These are phyloP conservation scores for Athelia sp. DNA, from an alignment of 1,284 basidiomycete genomes.

Conservation along the genomic window DNA sequence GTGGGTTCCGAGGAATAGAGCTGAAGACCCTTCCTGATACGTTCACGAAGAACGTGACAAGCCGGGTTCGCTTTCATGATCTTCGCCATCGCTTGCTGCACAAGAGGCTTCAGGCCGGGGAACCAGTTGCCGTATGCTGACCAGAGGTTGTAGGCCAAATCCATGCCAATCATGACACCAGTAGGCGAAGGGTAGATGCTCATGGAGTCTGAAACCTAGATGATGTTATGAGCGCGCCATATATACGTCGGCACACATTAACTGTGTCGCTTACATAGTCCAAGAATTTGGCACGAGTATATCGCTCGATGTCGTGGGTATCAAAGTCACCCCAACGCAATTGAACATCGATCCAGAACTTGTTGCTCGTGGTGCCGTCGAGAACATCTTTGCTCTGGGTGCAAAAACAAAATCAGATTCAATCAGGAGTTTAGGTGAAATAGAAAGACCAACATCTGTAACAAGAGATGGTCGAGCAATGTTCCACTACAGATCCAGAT, in stretches of 20 bases:
- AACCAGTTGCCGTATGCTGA: constrained; percentile 99
- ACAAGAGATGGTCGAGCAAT: constrained; percentile 94
- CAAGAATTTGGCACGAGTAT: constrained; percentile 97
- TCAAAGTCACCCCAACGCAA: constrained; percentile 99
- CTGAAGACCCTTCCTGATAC: constrained; percentile 97
- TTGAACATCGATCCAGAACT: constrained; percentile 99
- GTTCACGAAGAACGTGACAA: constrained; percentile 96
- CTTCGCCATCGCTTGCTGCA: constrained; percentile 99
- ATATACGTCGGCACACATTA: background rate
- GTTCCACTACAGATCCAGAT: constrained; percentile 70
- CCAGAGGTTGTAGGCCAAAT: constrained; percentile 97
- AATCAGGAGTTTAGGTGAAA: background rate
- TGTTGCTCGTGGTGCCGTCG: constrained; percentile 96
- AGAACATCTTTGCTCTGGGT: constrained; percentile 85
- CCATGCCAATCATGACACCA: constrained; percentile 98
- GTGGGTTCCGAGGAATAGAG: constrained; percentile 99
- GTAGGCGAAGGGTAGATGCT: constrained; percentile 98
- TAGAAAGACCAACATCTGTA: constrained; percentile 67
- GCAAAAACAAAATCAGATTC: constrained; percentile 2
- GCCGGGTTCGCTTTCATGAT: constrained; percentile 99
- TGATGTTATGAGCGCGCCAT: constrained; percentile 5
- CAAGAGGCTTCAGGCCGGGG: constrained; percentile 96
- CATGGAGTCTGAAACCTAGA: constrained; percentile 86
- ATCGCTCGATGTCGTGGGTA: constrained; percentile 96
- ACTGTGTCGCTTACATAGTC: constrained; percentile 64